These are phyloP conservation scores for Kurtzmaniella quercitrusa DNA, from an alignment of 1,139 yeast genomes.

Conservation along the genomic window DNA sequence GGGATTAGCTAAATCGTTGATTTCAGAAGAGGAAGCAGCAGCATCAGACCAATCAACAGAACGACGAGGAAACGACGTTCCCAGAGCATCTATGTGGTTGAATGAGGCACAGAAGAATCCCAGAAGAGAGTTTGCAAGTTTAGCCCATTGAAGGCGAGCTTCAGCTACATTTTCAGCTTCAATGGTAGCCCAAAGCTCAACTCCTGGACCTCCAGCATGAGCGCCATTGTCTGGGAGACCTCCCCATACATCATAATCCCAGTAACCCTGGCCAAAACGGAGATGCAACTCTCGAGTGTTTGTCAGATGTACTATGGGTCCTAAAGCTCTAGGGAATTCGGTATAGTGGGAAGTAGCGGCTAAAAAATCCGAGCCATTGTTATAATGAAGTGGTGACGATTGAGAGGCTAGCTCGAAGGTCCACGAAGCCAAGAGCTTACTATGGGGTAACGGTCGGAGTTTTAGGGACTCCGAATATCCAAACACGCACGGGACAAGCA, in stretches of 20 bases:
- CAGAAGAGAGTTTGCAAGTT: conserved; percentile 70
- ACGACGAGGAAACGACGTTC: conserved; percentile 67
- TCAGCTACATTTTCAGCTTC: conserved; percentile 55
- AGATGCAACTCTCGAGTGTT: conserved; percentile 74
- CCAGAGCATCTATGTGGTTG: conserved; percentile 77
- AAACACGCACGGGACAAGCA: conserved; percentile 12
- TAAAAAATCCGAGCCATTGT: conserved; percentile 14
- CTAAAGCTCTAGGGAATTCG: conserved; percentile 75
- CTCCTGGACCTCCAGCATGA: conserved; percentile 90
- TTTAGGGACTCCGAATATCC: conserved; percentile 58
- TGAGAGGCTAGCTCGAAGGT: conserved; percentile 58
- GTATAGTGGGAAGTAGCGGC: conserved; percentile 50
- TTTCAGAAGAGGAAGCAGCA: conserved; percentile 22
- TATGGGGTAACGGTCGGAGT: conserved; percentile 67
- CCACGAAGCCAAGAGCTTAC: conserved; percentile 64
- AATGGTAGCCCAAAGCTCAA: conserved; percentile 84
- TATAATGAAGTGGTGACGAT: conserved; percentile 30
- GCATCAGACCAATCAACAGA: conserved; percentile 10
- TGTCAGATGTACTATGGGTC: conserved; percentile 68
- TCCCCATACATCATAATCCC: conserved; percentile 93
- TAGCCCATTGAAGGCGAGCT: conserved; percentile 67
- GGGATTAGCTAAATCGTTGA: conserved; percentile 17
- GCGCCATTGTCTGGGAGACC: conserved; percentile 68
- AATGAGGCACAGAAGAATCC: conserved; percentile 95
- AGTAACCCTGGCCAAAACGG: conserved; percentile 90